Conservation (phyloP, 1,284 basidiomycete species). For the Phlebopus sp. region DNA sequence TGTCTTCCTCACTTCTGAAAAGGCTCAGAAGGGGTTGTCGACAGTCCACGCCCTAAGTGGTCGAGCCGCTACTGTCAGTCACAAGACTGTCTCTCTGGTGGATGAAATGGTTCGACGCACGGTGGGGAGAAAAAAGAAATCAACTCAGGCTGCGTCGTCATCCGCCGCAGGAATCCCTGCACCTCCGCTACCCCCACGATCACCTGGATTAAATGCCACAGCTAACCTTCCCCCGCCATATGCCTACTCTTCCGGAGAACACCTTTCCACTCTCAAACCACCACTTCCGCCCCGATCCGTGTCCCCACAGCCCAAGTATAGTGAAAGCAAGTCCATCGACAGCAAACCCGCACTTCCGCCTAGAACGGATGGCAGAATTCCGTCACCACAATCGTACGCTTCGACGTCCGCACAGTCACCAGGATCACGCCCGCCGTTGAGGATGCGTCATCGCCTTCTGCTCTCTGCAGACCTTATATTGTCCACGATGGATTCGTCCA, state of each 20-base stretch:
- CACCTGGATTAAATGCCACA: neutral
- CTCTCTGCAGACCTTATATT: constrained; percentile 74
- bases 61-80: constrained; percentile 63
- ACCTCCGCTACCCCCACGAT: neutral
- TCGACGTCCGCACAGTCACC: constrained; percentile 21
- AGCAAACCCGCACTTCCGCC: constrained; percentile 39
- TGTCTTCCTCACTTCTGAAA: constrained; percentile 60
- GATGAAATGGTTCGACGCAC: constrained; percentile 58
- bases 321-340: constrained; percentile 5
- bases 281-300: constrained; percentile 17
- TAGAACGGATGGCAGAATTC: constrained; percentile 25
- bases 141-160: neutral
- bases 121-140: constrained; percentile 38
- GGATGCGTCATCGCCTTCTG: constrained; percentile 45
- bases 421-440: constrained; percentile 28
- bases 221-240: neutral
- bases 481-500: constrained; percentile 66
- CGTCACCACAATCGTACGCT: constrained; percentile 10
- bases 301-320: constrained; percentile 18
- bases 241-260: neutral
- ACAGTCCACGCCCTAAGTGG: constrained; percentile 64
- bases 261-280: constrained; percentile 8
- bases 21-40: constrained; percentile 55
- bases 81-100: constrained; percentile 60
- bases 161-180: neutral